A percentile compares a stretch with the other conserved stretches of the same genome.
Evolutionary conservation across 1,284 basidiomycete species (phyloP).

Genomic region (Pseudozyma sp.): DNA sequence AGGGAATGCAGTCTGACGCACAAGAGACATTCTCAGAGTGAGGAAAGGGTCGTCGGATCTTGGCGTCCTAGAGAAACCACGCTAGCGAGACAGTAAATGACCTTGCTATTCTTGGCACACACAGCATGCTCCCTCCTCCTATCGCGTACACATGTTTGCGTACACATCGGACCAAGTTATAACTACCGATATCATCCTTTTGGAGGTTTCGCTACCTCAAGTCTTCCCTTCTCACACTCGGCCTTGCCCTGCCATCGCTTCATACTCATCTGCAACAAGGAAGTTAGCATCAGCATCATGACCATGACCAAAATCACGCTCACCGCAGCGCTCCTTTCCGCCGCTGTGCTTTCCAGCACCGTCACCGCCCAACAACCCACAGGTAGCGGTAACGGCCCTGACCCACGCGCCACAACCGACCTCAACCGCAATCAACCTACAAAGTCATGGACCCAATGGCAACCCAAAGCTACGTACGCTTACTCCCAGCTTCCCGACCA

Average conservation of each 20-base stretch:
- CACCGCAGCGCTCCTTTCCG: conserved; percentile 13
- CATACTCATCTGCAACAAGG: not conserved
- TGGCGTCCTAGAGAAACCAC: conserved; percentile 15
- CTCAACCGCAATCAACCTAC: conserved; percentile 52
- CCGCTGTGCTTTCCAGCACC: conserved; percentile 16
- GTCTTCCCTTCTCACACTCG: not conserved
- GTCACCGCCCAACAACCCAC: conserved; percentile 18
- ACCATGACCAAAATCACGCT: conserved; percentile 37
- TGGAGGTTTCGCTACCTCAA: not conserved
- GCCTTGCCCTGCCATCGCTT: conserved; percentile 4
- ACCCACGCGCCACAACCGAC: conserved; percentile 44
- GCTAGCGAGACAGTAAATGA: not conserved
- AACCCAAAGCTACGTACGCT: conserved; percentile 59
- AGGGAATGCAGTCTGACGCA: conserved; percentile 15
- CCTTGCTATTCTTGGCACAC: conserved; percentile 28
- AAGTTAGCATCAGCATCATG: not conserved
- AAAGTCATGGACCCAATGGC: conserved; percentile 60
- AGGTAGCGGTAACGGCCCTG: conserved; percentile 30
- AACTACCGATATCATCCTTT: not conserved
- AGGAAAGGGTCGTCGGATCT: conserved; percentile 17
- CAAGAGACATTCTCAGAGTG: not conserved
- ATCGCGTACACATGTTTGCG: not conserved
- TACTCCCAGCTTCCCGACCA: conserved; percentile 51
- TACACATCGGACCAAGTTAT: conserved; percentile 15
- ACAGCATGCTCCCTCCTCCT: conserved; percentile 8